Evolutionary conservation across 805 yeast genomes (phyloP).

Genomic region (Phaffomyces opuntiae): DNA sequence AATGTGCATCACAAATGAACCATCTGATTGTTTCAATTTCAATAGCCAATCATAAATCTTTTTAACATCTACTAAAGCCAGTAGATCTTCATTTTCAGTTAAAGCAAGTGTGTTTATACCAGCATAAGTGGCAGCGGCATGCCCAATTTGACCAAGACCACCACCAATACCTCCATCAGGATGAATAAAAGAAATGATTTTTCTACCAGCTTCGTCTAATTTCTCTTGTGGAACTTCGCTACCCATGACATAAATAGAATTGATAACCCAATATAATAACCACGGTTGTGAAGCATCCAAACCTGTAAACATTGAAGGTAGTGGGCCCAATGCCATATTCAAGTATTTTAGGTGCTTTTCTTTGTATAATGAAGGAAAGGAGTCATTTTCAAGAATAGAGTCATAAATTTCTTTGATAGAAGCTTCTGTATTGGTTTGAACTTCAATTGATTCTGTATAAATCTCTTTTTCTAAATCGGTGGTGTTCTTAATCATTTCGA

Average conservation of each 20-base stretch:
- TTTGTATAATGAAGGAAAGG: conserved; percentile 10
- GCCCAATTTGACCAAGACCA: conserved; percentile 75
- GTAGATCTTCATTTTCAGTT: conserved; percentile 35
- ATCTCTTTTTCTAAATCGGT: conserved; percentile 23
- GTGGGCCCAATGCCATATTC: conserved; percentile 13
- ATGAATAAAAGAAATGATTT: conserved; percentile 25
- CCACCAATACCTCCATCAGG: conserved; percentile 74
- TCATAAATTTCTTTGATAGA: conserved; percentile 27
- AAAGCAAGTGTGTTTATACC: conserved; percentile 56
- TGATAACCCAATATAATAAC: conserved; percentile 80
- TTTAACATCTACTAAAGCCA: conserved; percentile 38
- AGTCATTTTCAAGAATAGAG: conserved; percentile 15
- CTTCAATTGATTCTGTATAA: conserved; percentile 29
- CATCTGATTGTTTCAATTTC: conserved; percentile 54
- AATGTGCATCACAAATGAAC: conserved; percentile 68
- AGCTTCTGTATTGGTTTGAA: conserved; percentile 28
- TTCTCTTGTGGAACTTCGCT: conserved; percentile 19
- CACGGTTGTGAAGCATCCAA: conserved; percentile 91
- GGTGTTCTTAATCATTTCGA: conserved; percentile 7
- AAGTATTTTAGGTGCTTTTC: conserved; percentile 15
- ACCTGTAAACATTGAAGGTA: conserved; percentile 25
- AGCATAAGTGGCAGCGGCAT: conserved; percentile 81
- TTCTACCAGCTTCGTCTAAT: conserved; percentile 25
- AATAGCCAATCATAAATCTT: conserved; percentile 59
- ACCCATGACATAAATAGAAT: conserved; percentile 41